Conservation (phyloP, 345 rosid species). For the Aquilaria yunnanensis region DNA sequence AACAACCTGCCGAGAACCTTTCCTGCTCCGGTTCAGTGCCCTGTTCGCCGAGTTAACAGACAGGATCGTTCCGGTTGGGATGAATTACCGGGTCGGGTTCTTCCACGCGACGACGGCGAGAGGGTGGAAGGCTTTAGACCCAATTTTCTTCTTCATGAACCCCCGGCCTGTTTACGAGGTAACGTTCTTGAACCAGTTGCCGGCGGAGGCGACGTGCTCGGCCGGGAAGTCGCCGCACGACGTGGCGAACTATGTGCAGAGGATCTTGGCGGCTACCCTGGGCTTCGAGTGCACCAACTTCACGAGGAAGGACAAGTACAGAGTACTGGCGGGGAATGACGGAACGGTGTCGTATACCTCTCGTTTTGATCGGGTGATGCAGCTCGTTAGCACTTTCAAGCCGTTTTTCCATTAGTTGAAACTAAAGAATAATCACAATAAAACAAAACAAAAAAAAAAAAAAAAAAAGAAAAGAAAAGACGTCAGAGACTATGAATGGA, state of each 20-base stretch:
- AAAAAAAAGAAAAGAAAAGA: no score
- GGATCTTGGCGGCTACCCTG: slow-evolving; percentile 73
- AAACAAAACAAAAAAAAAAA: no score
- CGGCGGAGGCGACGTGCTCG: slow-evolving; percentile 75
- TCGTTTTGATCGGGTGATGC: slow-evolving; percentile 42
- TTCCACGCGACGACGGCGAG: slow-evolving; percentile 95
- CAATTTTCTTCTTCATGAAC: slow-evolving; percentile 91
- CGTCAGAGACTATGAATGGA: no score
- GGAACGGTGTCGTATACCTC: slow-evolving; percentile 65
- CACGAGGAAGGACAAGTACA: slow-evolving; percentile 84
- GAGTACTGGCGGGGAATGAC: slow-evolving; percentile 76
- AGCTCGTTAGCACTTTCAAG: slow-evolving; percentile 51
- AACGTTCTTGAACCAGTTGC: slow-evolving; percentile 82
- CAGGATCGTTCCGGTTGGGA: slow-evolving; percentile 83
- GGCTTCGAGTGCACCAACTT: slow-evolving; percentile 94
- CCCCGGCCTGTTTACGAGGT: slow-evolving; percentile 89
- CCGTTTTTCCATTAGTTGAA: slow-evolving; percentile 35
- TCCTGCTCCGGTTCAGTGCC: slow-evolving; percentile 72
- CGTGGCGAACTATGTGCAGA: slow-evolving; percentile 87
- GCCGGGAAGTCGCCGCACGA: slow-evolving; percentile 90
- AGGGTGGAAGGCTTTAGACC: slow-evolving; percentile 89
- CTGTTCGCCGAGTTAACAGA: slow-evolving; percentile 87
- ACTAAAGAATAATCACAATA: no score
- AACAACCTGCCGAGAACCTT: slow-evolving; percentile 93
- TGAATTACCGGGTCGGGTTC: slow-evolving; percentile 87